Evolutionary conservation across 768 basidiomycete species (phyloP).

Genomic region (Kwoniella mangroviensis): DNA sequence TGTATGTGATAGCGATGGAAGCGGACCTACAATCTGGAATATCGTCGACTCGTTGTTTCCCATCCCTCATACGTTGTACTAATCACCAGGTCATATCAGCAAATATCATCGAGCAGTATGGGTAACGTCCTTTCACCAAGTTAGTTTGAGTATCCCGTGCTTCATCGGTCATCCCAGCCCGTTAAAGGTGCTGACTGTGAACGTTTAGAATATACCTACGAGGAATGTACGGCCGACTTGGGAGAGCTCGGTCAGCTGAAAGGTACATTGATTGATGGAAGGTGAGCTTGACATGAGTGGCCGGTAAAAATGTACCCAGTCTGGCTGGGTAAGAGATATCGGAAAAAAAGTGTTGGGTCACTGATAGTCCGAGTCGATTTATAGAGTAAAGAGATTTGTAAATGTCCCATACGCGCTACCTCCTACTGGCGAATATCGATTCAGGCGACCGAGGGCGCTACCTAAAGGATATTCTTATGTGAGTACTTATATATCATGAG

Average conservation of each 20-base stretch:
- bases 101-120: background rate
- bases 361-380: background rate
- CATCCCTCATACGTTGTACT: too few species aligned
- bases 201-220: conserved; percentile 16
- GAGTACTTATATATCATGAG: conserved; percentile 1
- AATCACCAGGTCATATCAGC: background rate
- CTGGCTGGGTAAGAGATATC: background rate
- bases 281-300: background rate
- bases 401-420: conserved; percentile 30
- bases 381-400: conserved; percentile 20
- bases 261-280: conserved; percentile 2
- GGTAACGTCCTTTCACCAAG: conserved; percentile 21
- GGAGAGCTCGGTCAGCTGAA: conserved; percentile 15
- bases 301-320: background rate
- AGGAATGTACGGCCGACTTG: conserved; percentile 16
- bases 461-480: conserved; percentile 20
- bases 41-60: too few species aligned
- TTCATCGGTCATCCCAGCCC: background rate
- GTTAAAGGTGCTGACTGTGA: background rate
- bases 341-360: background rate
- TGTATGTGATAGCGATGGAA: too few species aligned
- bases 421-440: conserved; percentile 23
- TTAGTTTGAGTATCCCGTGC: background rate
- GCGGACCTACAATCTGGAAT: too few species aligned
- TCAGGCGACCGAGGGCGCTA: conserved; percentile 20